These are phyloP conservation scores for Kurtzmaniella quercitrusa DNA, from an alignment of 1,139 yeast genomes.

Conservation along the genomic window DNA sequence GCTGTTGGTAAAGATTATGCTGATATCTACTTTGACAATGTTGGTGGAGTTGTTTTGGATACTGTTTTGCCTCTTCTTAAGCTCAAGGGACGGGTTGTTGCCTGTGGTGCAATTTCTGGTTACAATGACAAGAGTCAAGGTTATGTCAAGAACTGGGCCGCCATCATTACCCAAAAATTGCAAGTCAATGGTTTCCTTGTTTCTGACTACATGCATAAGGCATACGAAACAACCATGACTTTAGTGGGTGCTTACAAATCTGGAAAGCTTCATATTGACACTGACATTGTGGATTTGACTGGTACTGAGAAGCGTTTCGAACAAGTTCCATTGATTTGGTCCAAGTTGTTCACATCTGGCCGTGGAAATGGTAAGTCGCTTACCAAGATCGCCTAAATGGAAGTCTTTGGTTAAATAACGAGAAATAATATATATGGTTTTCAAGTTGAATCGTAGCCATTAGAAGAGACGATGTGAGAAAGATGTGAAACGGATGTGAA, in stretches of 20 bases:
- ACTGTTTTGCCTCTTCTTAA: conserved; percentile 38
- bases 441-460: too few species aligned
- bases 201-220: conserved; percentile 28
- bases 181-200: conserved; percentile 47
- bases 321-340: conserved; percentile 27
- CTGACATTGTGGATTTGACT: conserved; percentile 22
- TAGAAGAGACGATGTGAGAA: too few species aligned
- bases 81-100: conserved; percentile 43
- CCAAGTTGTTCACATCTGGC: conserved; percentile 23
- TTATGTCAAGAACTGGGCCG: conserved; percentile 33
- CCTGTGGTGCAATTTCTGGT: conserved; percentile 62
- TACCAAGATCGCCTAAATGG: conserved; percentile 24
- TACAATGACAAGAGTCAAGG: conserved; percentile 42
- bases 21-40: conserved; percentile 54
- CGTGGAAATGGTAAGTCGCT: conserved; percentile 35
- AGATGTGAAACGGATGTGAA: too few species aligned
- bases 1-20: conserved; percentile 43
- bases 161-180: conserved; percentile 45
- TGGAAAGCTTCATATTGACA: conserved; percentile 37
- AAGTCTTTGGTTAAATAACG: neutral
- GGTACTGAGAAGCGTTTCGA: conserved; percentile 17
- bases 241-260: conserved; percentile 29
- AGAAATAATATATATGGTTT: neutral
- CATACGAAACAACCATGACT: conserved; percentile 30
- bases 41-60: conserved; percentile 60